Evolutionary conservation across 495 filamentous ascomycete species (phyloP), one percentile per base, ranked within the genome.

Genomic region (Xylaria longipes): DNA sequence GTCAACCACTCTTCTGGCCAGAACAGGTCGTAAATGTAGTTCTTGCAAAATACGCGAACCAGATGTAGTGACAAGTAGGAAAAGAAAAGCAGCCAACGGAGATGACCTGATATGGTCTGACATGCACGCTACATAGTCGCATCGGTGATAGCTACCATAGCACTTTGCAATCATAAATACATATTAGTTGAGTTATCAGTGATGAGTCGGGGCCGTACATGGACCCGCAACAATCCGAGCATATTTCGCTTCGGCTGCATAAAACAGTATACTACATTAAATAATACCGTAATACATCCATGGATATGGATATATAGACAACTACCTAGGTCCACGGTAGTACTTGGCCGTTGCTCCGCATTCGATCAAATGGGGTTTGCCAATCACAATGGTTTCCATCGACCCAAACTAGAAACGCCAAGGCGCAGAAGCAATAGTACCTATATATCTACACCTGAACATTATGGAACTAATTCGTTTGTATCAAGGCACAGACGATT

Each of bases 241-340:
- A 46, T 29, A 67, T 67, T 29, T 67, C 65, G 65, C 46, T 56
- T 54, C 31, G 41, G 35, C 65, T 48, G 65, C 48, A 52, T 2
- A 67, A 29, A 27, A 35, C 27, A 46, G 46, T 54, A 52, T 62
- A 45, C 22, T 46, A 58, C 27, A 7, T 35, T 15, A 61, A 39
- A 29, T n/a, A 22, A 37, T 7, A 45, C 17, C 37, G 6, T 22
- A 37, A 7, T 27, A 39, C 33, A 54, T n/a, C n/a, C n/a, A n/a
- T n/a, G n/a, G n/a, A n/a, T n/a, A n/a, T n/a, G n/a, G n/a, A n/a
- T 66, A 9, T 27, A 54, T 9, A 66, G 27, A 35, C 43, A 66
- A 20, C 29, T 14, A 27, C n/a, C n/a, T n/a, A n/a, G n/a, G n/a
- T 12, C 2, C 31, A 57, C 5, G n/a, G 12, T 61, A 22, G 46